Evolutionary conservation across 192 early-diverging fungal species (phyloP), one percentile per base, ranked within the genome.

Genomic region (Geranomyces variabilis): DNA sequence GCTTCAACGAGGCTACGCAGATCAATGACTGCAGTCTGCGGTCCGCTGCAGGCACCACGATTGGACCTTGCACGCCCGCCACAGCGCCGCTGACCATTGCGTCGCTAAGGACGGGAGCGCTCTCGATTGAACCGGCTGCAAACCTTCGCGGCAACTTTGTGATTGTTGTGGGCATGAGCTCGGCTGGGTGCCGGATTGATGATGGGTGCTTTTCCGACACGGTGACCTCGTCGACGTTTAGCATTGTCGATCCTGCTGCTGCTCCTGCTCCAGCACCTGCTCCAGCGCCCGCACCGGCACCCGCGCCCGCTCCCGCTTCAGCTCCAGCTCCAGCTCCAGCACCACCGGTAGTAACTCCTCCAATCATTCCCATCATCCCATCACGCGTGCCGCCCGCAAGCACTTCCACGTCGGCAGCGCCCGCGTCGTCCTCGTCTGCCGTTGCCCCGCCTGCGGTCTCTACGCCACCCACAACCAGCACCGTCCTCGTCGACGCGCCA

Each of bases 151-250:
- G 69, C 28, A 28, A 19, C 5, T 55, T 26, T 29, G 58, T 61
- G 1, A 34, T 60, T 33, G 17, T 46, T 0, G 19, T 70, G 57
- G 46, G 56, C 6, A 34, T 70, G 9, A 62, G 57, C n/a, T 70
- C 69, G 58, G 55, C 69, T 6, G 69, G 69, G 26, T 70, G 69
- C 46, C 17, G 57, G 17, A 34, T 70, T 21, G 69, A 70, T 34
- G 58, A 70, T 26, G 34, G 45, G n/a, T 70, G 69, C 33, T 70
- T 70, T 34, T 70, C 69, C 31, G 69, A 70, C 43, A 70, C 33
- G 12, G 69, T 70, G n/a, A 29, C 24, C 17, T 31, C 24, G 19
- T 22, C n/a, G 28, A 43, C 30, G 2, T 61, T 70, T 28, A 29
- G 21, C 13, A 26, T 70, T 21, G 69, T 61, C 10, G 69, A 30